A percentile compares a stretch with the other conserved stretches of the same genome.
Evolutionary conservation across 202 grass and related monocot species (phyloP).

Genomic region (Panicum virgatum): DNA sequence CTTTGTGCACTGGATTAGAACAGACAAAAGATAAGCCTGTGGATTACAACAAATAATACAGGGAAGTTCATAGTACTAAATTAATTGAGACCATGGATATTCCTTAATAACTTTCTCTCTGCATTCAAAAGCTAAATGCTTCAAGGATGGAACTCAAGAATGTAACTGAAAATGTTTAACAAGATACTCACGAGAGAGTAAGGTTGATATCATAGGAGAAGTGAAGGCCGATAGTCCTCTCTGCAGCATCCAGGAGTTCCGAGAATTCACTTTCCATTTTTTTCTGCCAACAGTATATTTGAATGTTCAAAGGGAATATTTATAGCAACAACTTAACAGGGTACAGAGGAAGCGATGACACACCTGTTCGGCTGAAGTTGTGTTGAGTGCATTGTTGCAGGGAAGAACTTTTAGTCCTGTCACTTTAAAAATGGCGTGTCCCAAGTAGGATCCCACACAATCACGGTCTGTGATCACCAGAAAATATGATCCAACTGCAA

Average conservation of each 20-base stretch:
- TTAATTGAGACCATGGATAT: not conserved
- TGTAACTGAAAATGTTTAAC: not conserved
- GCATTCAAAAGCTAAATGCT: constrained; percentile 1
- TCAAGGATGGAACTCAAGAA: constrained; percentile 15
- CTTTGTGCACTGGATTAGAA: constrained; percentile 68
- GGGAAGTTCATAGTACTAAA: constrained; percentile 16
- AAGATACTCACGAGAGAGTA: constrained; percentile 68
- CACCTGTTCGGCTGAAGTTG: constrained; percentile 64
- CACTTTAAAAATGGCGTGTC: constrained; percentile 78
- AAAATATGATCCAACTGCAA: constrained; percentile 75
- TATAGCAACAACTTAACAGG: constrained; percentile 8
- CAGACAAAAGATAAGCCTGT: constrained; percentile 39
- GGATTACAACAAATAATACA: constrained; percentile 19
- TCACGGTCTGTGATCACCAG: constrained; percentile 77
- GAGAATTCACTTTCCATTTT: constrained; percentile 73
- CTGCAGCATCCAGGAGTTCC: constrained; percentile 72
- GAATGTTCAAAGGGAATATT: constrained; percentile 26
- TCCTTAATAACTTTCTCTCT: not conserved
- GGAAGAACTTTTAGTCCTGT: constrained; percentile 66
- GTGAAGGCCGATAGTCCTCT: constrained; percentile 72
- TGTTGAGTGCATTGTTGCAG: constrained; percentile 59
- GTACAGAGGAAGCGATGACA: constrained; percentile 33
- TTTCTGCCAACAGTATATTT: constrained; percentile 58
- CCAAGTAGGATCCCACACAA: constrained; percentile 79
- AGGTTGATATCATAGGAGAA: constrained; percentile 95